These are phyloP conservation scores for Myxozyma kluyveri DNA, from an alignment of 805 yeast genomes.

Conservation along the genomic window DNA sequence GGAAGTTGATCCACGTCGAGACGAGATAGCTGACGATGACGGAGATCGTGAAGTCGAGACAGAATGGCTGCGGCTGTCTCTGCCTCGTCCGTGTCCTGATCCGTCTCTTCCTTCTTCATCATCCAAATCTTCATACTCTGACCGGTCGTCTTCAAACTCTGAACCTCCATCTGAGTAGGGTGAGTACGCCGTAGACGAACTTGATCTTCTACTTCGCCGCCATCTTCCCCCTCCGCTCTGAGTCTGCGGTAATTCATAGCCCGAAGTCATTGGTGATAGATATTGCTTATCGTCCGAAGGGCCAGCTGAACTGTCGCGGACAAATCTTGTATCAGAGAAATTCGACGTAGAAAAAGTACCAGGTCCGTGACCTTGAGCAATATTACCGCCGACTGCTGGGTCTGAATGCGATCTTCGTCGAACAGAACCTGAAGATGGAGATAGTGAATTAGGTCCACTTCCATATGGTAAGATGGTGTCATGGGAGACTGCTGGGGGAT, in stretches of 20 bases:
- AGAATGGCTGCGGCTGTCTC: neutral
- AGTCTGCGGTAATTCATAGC: neutral
- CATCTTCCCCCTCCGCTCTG: neutral
- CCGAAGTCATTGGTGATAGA: slow-evolving; percentile 1
- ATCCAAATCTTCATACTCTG: slow-evolving; percentile 7
- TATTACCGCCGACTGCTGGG: slow-evolving; percentile 11
- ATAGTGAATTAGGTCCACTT: neutral
- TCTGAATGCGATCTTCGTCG: slow-evolving; percentile 26
- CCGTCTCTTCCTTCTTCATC: neutral
- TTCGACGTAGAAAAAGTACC: no score
- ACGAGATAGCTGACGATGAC: slow-evolving; percentile 1
- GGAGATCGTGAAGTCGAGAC: slow-evolving; percentile 7
- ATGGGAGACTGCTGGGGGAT: neutral
- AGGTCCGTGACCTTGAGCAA: no score
- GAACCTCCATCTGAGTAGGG: slow-evolving; percentile 14
- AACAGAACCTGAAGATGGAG: slow-evolving; percentile 11
- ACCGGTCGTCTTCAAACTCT: slow-evolving; percentile 19
- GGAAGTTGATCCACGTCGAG: slow-evolving; percentile 2
- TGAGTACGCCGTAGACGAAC: slow-evolving; percentile 6
- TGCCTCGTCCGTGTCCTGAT: slow-evolving; percentile 11
- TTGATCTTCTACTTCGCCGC: slow-evolving; percentile 7
- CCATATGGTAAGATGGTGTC: neutral
- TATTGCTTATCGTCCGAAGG: neutral
- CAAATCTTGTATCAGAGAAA: no score
- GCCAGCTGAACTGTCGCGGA: neutral